Base-by-base conservation (phyloP, 345 rosid genomes). In the Eucalyptus pumila region DNA sequence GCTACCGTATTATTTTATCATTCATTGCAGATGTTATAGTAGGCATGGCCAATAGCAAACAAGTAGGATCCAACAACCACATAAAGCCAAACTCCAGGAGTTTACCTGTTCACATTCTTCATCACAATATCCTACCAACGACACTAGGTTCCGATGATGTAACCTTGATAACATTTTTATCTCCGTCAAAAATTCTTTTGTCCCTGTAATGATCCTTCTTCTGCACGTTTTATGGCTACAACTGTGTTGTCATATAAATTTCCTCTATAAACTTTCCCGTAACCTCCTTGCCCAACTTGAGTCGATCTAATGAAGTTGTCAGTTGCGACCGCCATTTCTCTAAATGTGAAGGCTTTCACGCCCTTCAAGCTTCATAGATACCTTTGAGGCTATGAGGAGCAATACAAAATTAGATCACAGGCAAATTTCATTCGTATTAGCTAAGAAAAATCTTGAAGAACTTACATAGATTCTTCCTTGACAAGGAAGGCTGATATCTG, bases 91-190 rank as follows among this genome's bases (percentile, higher is more conserved):
- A 49, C 4, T 24, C 45, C 21, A 48, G 87, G 58, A 88, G 62
- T 80, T 30, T 92, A 97, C 99, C 96, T 97, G 99, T 89, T 96
- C 99, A 47, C 90, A 96, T 92, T 96, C 95, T 96, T 97, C 98
- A 76, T 96, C 98, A 88, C 99, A 97, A 88, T 95, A 97, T 67
- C 99, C 99, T 48, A 97, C 88, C 91, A 97, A 90, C 24, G 98
- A 95, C 91, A 96, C 99, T 54, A 97, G 93, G 91, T 96, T 97
- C 51, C 97, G 93, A 89, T 97, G 99, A 93, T 97, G 98, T 88
- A 96, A 90, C 92, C 99, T 95, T 40, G 99, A 97, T 88, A 97
- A 90, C 89, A 97, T 90, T 86, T 92, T 94, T 90, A 97, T 97
- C 94, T 97, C 99, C 11, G 97, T 96, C 89, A 97, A 91, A 92